Evolutionary conservation across 345 rosid species (phyloP), one percentile per base, ranked within the genome.

Genomic region (Cardamine occulta): DNA sequence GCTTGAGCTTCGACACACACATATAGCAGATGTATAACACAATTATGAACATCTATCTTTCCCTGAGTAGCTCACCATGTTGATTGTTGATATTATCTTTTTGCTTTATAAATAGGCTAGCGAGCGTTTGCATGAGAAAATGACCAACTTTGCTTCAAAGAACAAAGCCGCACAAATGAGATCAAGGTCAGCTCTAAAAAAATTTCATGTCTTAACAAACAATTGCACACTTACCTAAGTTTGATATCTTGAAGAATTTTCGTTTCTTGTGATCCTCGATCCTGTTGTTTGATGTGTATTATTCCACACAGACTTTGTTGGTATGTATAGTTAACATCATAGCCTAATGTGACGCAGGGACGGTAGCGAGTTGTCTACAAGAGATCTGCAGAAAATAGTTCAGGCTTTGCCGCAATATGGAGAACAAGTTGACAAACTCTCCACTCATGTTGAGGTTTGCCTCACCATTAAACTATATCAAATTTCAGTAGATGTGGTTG

Each of bases 311-410:
- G 14, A 61, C 21, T 24, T 57, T 2, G 1, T 23, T 39, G 54
- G 52, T 49, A 40, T 75, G 28, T 60, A 39, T 69, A 15, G 55
- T 32, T 69, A 69, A 68, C 52, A 54, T 23, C 32, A 24, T 52
- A 35, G 49, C 13, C 28, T 58, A 66, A 51, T 60, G 68, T 64
- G 32, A 39, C 64, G 80, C 81, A 91, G 97, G 80, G 93, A 87
- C 56, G 91, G 93, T 18, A 70, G 83, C 35, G 98, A 94, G 84
- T n/a, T 94, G 74, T 88, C 98, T 29, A 91, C 97, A 26, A 85
- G 95, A 56, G 98, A 94, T 63, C 67, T 94, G 81, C 97, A 91
- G 84, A 94, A 91, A 84, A 85, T 94, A 76, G 98, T 94, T 82
- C 98, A 94, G 82, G 85, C 98, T 53, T 84, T 94, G 83, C 96